These are phyloP conservation scores for Botrytis sinoallii DNA, from an alignment of 2,329 filamentous ascomycete species.

Conservation along the genomic window DNA sequence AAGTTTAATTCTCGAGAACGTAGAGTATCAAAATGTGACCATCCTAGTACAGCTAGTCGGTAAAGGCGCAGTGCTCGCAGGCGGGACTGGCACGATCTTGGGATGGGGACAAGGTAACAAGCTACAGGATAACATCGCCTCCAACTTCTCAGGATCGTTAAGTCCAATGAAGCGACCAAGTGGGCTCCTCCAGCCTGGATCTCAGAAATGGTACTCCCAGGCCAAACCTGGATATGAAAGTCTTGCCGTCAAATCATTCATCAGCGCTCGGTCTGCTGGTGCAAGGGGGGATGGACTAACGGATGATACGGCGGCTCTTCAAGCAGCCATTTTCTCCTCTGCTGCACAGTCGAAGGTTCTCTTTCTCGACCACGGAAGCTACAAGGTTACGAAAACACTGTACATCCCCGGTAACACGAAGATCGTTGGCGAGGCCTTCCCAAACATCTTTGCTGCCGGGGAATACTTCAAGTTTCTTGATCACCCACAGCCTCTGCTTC, in stretches of 20 bases:
- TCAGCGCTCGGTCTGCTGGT: constrained; percentile 65
- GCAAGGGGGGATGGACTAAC: constrained; percentile 63
- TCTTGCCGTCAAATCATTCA: not conserved
- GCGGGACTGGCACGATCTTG: not conserved
- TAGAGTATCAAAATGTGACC: not conserved
- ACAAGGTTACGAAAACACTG: constrained; percentile 48
- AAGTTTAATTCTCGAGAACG: not conserved
- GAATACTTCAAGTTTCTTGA: constrained; percentile 39
- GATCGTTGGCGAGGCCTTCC: constrained; percentile 42
- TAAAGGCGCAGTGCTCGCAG: not conserved
- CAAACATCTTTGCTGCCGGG: constrained; percentile 40
- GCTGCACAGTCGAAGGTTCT: constrained; percentile 44
- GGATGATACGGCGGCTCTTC: constrained; percentile 69
- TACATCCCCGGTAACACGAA: constrained; percentile 42
- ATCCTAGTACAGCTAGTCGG: not conserved
- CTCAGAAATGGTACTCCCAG: constrained; percentile 39
- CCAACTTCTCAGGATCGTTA: constrained; percentile 49
- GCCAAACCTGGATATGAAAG: constrained; percentile 47
- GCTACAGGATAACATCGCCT: constrained; percentile 40
- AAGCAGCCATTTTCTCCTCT: constrained; percentile 6
- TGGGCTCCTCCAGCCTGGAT: constrained; percentile 43
- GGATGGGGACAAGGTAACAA: not conserved
- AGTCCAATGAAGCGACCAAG: constrained; percentile 41
- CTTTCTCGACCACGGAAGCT: constrained; percentile 52
- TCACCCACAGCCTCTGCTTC: constrained; percentile 11